Percentiles rank a stretch among this genome's conserved stretches.
These are phyloP conservation scores for Thermomucor indicae-seudaticae DNA, from an alignment of 371 early-diverging fungal species.

Conservation along the genomic window DNA sequence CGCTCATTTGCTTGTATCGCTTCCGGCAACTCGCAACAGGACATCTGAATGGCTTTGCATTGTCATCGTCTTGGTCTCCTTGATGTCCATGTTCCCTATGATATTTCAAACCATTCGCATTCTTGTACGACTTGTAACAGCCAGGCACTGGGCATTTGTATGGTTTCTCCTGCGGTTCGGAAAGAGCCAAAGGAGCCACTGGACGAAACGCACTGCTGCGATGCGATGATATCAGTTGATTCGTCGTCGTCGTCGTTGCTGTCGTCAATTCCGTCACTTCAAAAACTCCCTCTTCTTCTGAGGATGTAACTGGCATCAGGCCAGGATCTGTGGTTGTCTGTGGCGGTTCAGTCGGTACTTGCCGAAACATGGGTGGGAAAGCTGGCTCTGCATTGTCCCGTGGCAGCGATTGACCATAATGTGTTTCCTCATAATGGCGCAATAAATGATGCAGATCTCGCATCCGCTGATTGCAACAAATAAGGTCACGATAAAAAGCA, in stretches of 20 bases:
- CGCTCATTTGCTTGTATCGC: slow-evolving; percentile 89
- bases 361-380: neutral
- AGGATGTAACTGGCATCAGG: neutral
- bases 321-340: neutral
- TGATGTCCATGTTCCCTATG: slow-evolving; percentile 12
- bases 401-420: slow-evolving; percentile 4
- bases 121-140: slow-evolving; percentile 12
- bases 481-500: slow-evolving; percentile 85
- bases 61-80: slow-evolving; percentile 10
- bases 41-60: slow-evolving; percentile 64
- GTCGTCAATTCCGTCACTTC: neutral
- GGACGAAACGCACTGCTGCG: no score
- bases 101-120: slow-evolving; percentile 12
- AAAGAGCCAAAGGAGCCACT: neutral
- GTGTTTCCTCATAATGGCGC: slow-evolving; percentile 91
- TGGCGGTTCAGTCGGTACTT: neutral
- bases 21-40: slow-evolving; percentile 71
- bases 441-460: slow-evolving; percentile 85
- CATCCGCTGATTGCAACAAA: slow-evolving; percentile 85
- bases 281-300: no score
- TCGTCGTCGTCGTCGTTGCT: neutral
- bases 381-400: neutral
- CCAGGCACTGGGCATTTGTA: slow-evolving; percentile 25
- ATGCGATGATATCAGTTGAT: neutral
- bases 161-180: slow-evolving; percentile 10